phyloP scores from a whole-genome alignment of 2,329 filamentous ascomycete genomes.

The Aspergillus novofumigatus region DNA sequence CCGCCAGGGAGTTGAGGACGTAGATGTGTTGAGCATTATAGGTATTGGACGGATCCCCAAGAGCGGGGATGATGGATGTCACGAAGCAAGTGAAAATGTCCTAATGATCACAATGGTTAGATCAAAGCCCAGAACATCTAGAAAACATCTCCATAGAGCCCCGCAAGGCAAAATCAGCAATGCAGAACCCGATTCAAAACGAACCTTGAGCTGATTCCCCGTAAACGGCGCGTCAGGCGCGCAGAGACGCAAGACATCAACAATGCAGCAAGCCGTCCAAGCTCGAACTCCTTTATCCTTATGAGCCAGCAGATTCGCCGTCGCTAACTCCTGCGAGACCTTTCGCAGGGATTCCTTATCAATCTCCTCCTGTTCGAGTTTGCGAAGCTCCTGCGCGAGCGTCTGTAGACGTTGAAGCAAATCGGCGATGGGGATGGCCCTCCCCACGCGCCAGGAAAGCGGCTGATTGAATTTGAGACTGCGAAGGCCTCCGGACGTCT shows the following conservation, averaged over 20 bases:
- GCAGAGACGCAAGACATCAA: conserved; percentile 88
- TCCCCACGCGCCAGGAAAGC: conserved; percentile 87
- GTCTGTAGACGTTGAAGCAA: conserved; percentile 76
- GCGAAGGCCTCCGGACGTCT: conserved; percentile 29
- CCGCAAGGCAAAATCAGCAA: not conserved
- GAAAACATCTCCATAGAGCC: not conserved
- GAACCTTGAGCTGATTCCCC: conserved; percentile 80
- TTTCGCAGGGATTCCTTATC: conserved; percentile 77
- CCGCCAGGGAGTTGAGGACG: conserved; percentile 79
- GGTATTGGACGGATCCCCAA: conserved; percentile 79
- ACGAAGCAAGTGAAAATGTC: conserved; percentile 92
- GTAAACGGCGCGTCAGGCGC: conserved; percentile 95
- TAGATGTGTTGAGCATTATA: conserved; percentile 94
- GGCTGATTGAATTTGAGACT: conserved; percentile 75
- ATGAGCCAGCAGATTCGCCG: conserved; percentile 77
- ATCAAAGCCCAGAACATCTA: not conserved
- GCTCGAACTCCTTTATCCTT: conserved; percentile 93
- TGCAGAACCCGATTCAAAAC: conserved; percentile 15
- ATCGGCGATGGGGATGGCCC: conserved; percentile 77
- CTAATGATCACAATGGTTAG: conserved; percentile 42
- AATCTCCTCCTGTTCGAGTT: conserved; percentile 81
- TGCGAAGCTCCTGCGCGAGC: conserved; percentile 75
- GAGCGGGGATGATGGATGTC: conserved; percentile 73
- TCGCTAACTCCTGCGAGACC: conserved; percentile 79
- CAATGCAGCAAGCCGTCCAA: conserved; percentile 80